Base-by-base conservation (phyloP, 352 stramenopile genomes). In the Pythium phragmitis region DNA sequence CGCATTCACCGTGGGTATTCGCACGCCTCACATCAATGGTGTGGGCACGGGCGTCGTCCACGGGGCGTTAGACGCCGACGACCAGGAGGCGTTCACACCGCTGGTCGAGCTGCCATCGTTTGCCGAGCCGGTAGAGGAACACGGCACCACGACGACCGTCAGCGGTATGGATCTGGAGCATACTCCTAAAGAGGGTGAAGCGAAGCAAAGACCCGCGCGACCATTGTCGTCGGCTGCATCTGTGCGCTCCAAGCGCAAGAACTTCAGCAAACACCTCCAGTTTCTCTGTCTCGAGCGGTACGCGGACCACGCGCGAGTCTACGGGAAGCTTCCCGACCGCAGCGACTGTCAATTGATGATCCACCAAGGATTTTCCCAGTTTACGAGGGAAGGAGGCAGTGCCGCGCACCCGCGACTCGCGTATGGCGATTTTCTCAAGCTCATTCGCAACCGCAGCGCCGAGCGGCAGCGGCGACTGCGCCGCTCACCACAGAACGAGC, bases 241-340 rank as follows among this genome's bases (percentile, higher is more conserved):
- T 7, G 7, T 12, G 23, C 70, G 52, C 62, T 65, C 74, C 28
- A 91, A 91, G 66, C 79, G 82, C 42, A 88, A 83, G 54, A 89
- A 87, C 72, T 80, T 89, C 50, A 89, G 78, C 63, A 89, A 91
- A 59, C 62, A 78, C 52, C 62, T 91, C 11, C 82, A 91, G 60
- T 66, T 89, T 37, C 50, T 85, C 23, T 77, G 79, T 62, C 75
- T 91, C 9, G 68, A 84, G 64, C 69, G 75, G 5, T 91, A 91
- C 56, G 82, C 76, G 6, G 68, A 76, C 39, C 73, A 76, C 39
- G 65, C 69, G 26, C 71, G 72, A 6, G 62, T 70, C 8, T 67
- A 75, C 11, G 70, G 67, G 0, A 65, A 60, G 26, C 75, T 89
- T 4, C 76, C 82, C 2, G 60, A 82, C 60, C 78, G 81, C 42